Evolutionary conservation across 1,284 basidiomycete genomes (phyloP), one percentile per base, ranked within the genome.

Genomic region (Serendipita sp.): DNA sequence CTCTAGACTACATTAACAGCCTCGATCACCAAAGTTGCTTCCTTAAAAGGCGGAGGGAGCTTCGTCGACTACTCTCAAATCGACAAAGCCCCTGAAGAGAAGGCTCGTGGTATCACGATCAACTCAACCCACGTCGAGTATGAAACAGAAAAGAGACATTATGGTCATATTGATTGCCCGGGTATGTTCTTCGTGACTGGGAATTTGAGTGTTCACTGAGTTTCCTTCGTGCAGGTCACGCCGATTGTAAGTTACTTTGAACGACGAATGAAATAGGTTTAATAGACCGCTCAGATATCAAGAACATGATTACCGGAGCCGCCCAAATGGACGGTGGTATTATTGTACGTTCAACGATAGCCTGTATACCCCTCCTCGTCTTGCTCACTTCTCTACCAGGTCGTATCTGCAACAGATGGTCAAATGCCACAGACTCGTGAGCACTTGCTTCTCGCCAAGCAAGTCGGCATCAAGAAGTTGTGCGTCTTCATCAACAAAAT

Each of bases 401-500:
- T 99, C 69, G 96, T 99, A 44, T 97, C 96, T 62, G 96, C 96
- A 26, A 96, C 93, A 30, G 96, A 99, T 73, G 96, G 96, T 70
- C 94, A 98, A 77, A 99, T 99, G 96, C 96, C 96, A 63, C 96
- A 99, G 76, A 99, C 96, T 63, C 87, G 95, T 70, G 96, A 99
- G 79, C 96, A 99, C 77, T 77, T 99, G 68, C 85, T 99, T 60
- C 84, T 99, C 63, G 95, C 95, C 69, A 91, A 93, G 72, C 96
- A 99, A 79, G 93, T 99, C 69, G 96, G 96, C 69, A 91, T 99
- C 74, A 95, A 96, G 78, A 93, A 90, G 76, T 84, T 99, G 47
- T 92, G 99, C 67, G 96, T 99, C 68, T 99, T 98, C 80, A 94
- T 99, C 75, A 99, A 99, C 88, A 97, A 98, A 78, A 88, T 99